Evolutionary conservation across 2,329 filamentous ascomycete genomes (phyloP), one percentile per base, ranked within the genome.

Genomic region (Sarocladiaceae sp.): DNA sequence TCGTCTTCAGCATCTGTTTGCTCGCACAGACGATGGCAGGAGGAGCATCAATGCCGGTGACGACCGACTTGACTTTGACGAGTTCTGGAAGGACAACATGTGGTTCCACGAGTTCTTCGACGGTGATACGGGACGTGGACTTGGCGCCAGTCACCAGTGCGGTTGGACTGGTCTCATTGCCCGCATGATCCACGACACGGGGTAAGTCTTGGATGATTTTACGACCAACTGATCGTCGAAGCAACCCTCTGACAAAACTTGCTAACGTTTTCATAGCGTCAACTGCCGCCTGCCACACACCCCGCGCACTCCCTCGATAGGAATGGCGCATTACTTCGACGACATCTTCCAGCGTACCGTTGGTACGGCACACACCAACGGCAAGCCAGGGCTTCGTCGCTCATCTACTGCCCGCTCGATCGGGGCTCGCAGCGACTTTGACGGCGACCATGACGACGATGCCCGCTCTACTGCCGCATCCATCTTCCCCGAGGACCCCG

Each of bases 21-120:
- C 85, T 20, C 80, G 87, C 33, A 83, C 82, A 49, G 85, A 95
- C 55, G 81, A 94, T 51, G 90, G 90, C 43, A 82, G 88, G 48
- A 83, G 93, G 51, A 91, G 89, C 51, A 85, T 95, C 70, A 94
- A 97, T 57, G 83, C 78, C 45, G 84, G 87, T 15, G 88, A 85
- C 53, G 83, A 96, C 55, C 76, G 83, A 52, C 80, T 96, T 24
- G 89, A 97, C 66, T 95, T 86, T 58, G 89, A 97, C 58, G 83
- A 87, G 19, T 73, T 95, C 64, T 97, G 91, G 91, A 91, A 85
- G 63, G 90, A 67, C 44, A 58, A 64, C 39, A 72, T 97, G 55
- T 96, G 88, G 87, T 97, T 95, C 74, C 85, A 95, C 60, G 91
- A 97, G 63, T 97, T 94, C 73, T 97, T 97, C 60, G 91, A 97